A percentile compares a stretch with the other conserved stretches of the same genome.
These are phyloP conservation scores for Claviceps digitariae DNA, from an alignment of 2,329 filamentous ascomycete species.

Conservation along the genomic window DNA sequence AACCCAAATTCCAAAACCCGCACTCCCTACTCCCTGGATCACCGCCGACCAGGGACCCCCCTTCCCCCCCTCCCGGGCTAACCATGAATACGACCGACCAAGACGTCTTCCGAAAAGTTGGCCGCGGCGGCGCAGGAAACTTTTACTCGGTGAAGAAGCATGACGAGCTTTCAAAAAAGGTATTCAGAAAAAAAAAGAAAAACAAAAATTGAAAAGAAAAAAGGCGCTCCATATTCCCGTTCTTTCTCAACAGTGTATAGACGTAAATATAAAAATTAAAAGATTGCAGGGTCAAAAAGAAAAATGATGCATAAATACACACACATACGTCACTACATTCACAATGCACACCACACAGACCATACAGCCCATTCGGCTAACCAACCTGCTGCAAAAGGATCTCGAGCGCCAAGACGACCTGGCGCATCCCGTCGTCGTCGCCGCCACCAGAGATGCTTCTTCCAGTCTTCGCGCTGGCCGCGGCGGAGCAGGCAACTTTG, in stretches of 20 bases:
- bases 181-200: not conserved
- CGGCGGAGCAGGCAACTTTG: slow-evolving; percentile 48
- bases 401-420: slow-evolving; percentile 24
- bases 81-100: slow-evolving; percentile 6
- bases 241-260: too few relatives aligned
- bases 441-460: slow-evolving; percentile 4
- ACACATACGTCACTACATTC: not conserved
- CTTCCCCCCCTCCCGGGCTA: too few relatives aligned
- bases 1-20: not conserved
- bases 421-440: slow-evolving; percentile 1
- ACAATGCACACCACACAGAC: not conserved
- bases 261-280: too few relatives aligned
- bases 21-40: not conserved
- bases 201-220: too few relatives aligned
- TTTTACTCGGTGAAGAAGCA: slow-evolving; percentile 40
- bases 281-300: too few relatives aligned
- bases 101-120: slow-evolving; percentile 37
- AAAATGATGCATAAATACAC: not conserved
- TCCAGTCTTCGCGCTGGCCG: slow-evolving; percentile 4
- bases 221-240: too few relatives aligned
- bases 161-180: slow-evolving; percentile 22
- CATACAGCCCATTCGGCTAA: not conserved
- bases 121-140: slow-evolving; percentile 53
- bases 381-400: slow-evolving; percentile 17
- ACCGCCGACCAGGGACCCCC: too few relatives aligned